Base-by-base conservation (phyloP, 208 protist species). In the Trypanosoma mega region DNA sequence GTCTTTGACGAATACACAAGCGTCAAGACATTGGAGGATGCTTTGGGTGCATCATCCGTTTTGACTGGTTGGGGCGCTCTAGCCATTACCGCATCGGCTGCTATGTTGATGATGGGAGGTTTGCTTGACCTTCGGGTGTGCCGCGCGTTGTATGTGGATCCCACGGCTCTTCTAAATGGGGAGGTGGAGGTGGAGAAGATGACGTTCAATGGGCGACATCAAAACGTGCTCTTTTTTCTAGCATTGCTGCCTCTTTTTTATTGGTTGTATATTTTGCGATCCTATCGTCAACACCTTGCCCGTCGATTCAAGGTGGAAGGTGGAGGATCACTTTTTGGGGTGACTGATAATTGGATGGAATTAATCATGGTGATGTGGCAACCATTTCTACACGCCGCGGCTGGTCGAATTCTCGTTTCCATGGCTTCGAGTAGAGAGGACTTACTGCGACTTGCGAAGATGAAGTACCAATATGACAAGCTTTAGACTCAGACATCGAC, bases 401-500 rank as follows among this genome's bases (percentile, higher is more conserved):
- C 85, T 50, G 75, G 62, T 7, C 65, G 31, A n/a, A 68, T 85
- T 44, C 18, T 81, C 9, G 56, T 31, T 9, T 87, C 81, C 2
- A 65, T 86, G 47, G 54, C 76, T 23, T 55, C 63, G 30, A 77
- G 69, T 0, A 76, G 77, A 2, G 67, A 78, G 14, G 72, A 85
- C 46, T 49, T 94, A 16, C 11, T 84, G 0, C 26, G 61, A 8
- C 58, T 94, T 54, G 79, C 83, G 0, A 20, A 52, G 18, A 53
- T 88, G 18, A 88, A 77, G 57, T 94, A 94, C 59, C 53, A 53
- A 16, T 90, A 78, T 45, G 83, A 91, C 1, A 88, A 89, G 61
- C 50, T 75, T 1, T 90, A 65, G 64, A 2, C n/a, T 48, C 37
- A 23, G 27, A 36, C 43, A 50, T 2, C 2, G 14, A 2, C 3